A percentile compares a stretch with the other conserved stretches of the same genome.
These are phyloP conservation scores for Aspergillus fumigatus DNA, from an alignment of 2,329 filamentous ascomycete genomes.

Conservation along the genomic window DNA sequence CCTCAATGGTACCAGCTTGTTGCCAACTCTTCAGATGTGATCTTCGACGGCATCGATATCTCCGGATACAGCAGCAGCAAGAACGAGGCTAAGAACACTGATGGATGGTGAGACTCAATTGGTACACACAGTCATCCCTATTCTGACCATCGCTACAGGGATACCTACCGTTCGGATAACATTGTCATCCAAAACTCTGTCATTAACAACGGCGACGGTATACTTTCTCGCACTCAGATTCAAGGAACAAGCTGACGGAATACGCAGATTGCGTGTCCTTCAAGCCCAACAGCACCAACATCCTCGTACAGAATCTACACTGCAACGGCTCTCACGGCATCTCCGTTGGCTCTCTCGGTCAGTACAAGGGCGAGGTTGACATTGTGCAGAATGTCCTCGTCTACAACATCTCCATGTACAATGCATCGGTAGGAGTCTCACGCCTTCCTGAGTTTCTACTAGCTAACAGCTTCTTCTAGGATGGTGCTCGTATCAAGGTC, in stretches of 20 bases:
- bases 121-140: neutral
- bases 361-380: slow-evolving; percentile 60
- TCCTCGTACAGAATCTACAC: slow-evolving; percentile 61
- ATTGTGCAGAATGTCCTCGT: slow-evolving; percentile 67
- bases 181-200: slow-evolving; percentile 64
- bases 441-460: slow-evolving; percentile 30
- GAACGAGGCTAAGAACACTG: slow-evolving; percentile 61
- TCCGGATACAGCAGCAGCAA: slow-evolving; percentile 49
- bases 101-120: slow-evolving; percentile 44
- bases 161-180: slow-evolving; percentile 52
- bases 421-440: slow-evolving; percentile 39
- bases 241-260: neutral
- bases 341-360: slow-evolving; percentile 66
- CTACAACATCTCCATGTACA: slow-evolving; percentile 56
- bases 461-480: slow-evolving; percentile 39
- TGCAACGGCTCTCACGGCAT: slow-evolving; percentile 71
- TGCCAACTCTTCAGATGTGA: slow-evolving; percentile 60
- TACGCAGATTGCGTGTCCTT: slow-evolving; percentile 64
- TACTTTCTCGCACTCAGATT: neutral
- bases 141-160: slow-evolving; percentile 15
- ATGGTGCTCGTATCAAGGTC: slow-evolving; percentile 69
- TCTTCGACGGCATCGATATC: slow-evolving; percentile 61
- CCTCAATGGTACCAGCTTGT: slow-evolving; percentile 62
- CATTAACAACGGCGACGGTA: slow-evolving; percentile 60
- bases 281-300: slow-evolving; percentile 68